Evolutionary conservation across 371 early-diverging fungal genomes (phyloP), one percentile per base, ranked within the genome.

Genomic region (Mucor indicus): DNA sequence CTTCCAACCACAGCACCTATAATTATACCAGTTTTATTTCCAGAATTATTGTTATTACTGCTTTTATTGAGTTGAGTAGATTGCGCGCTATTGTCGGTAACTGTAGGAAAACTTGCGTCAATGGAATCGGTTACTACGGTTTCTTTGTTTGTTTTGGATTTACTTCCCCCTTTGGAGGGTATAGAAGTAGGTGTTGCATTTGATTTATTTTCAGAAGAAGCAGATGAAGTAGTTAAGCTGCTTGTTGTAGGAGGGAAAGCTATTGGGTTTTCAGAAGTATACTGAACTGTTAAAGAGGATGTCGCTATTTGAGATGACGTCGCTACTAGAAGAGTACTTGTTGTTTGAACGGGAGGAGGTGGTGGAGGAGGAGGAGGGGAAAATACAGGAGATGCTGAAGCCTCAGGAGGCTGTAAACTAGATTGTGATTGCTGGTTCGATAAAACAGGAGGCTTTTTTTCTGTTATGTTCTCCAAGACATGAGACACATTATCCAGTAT

Each of bases 1-100:
- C 67, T 64, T 48, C 71, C 71, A 21, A 74, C 60, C 4, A 67
- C 58, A 25, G 62, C 66, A 46, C 71, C 75, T 17, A 53, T 63
- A 48, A 73, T 57, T 6, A 58, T 38, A 32, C 60, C 65, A n/a
- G 62, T 60, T 12, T 57, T 62, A 30, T 37, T 56, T 20, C 56
- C 38, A 25, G 40, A 38, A 23, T 27, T 44, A 16, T 27, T 44
- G 15, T 41, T 25, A 10, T 53, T 48, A 20, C 39, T 30, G 23
- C 16, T n/a, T 20, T 48, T 13, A 17, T 38, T 46, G 8, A 43
- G 3, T 21, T 41, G 1, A 23, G 48, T 23, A 39, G 57, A 17
- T 17, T 45, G 23, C 21, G 20, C 45, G 1, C 24, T 15, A n/a
- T 33, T 37, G 21, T 16, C 17, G 15, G 55, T 38, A 10, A 50